Evolutionary conservation across 345 rosid genomes (phyloP).

Genomic region (Gossypium sturtianum): DNA sequence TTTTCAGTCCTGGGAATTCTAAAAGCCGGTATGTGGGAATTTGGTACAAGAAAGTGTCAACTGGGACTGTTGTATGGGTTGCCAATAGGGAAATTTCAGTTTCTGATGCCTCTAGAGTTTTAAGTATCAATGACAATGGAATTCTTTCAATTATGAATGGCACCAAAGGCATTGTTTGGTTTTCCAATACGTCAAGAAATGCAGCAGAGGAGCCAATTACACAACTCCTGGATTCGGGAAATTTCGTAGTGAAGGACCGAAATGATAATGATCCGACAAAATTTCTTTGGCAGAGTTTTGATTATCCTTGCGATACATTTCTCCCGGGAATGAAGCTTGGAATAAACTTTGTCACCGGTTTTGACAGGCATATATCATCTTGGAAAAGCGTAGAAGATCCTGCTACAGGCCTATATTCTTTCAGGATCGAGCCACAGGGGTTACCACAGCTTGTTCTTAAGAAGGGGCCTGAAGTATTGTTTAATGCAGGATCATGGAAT

Average conservation of each 20-base stretch:
- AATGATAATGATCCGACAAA: background rate
- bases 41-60: conserved; percentile 32
- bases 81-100: conserved; percentile 25
- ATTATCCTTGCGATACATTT: conserved; percentile 34
- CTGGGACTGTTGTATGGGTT: conserved; percentile 32
- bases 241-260: conserved; percentile 36
- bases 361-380: conserved; percentile 4
- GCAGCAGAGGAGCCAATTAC: background rate
- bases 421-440: conserved; percentile 15
- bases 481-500: conserved; percentile 70
- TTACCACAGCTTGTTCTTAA: conserved; percentile 17
- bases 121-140: background rate
- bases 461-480: conserved; percentile 11
- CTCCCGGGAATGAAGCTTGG: conserved; percentile 37
- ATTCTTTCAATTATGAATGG: background rate
- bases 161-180: background rate
- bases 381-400: conserved; percentile 40
- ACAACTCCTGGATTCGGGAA: conserved; percentile 27
- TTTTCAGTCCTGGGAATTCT: conserved; percentile 28
- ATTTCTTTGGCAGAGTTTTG: conserved; percentile 41
- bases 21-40: conserved; percentile 25
- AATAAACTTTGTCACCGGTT: conserved; percentile 20
- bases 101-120: background rate
- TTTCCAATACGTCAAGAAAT: background rate
- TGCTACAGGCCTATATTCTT: background rate